These are phyloP conservation scores for Glycine tomentella DNA, from an alignment of 306 rosid species.

Conservation along the genomic window DNA sequence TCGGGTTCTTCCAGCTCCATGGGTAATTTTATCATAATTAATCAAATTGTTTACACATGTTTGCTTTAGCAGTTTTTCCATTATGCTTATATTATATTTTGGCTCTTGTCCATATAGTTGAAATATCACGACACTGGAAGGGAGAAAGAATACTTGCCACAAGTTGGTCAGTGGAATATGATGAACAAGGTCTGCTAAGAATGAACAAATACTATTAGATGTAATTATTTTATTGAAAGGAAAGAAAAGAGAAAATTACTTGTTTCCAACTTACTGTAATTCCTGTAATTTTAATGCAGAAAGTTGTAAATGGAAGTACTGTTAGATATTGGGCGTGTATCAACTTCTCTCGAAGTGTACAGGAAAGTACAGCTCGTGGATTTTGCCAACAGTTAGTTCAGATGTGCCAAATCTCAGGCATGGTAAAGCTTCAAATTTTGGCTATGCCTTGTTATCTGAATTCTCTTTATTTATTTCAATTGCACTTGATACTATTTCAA, in stretches of 20 bases:
- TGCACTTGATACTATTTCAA: background rate
- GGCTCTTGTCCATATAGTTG: constrained; percentile 26
- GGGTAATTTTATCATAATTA: constrained; percentile 42
- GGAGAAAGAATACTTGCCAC: constrained; percentile 53
- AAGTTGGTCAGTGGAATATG: constrained; percentile 62
- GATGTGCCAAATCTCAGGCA: constrained; percentile 63
- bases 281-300: constrained; percentile 46
- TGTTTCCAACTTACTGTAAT: background rate
- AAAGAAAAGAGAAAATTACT: background rate
- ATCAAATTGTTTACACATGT: background rate
- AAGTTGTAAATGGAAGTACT: constrained; percentile 61
- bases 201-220: background rate
- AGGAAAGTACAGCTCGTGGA: constrained; percentile 55
- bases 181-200: constrained; percentile 51
- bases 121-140: constrained; percentile 54
- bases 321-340: constrained; percentile 57
- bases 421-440: constrained; percentile 50
- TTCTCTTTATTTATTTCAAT: background rate
- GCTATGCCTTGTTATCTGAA: constrained; percentile 15
- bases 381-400: constrained; percentile 64
- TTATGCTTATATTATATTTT: background rate
- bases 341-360: constrained; percentile 50
- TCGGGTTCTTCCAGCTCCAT: constrained; percentile 50
- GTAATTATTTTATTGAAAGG: background rate
- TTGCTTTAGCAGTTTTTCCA: constrained; percentile 1